phyloP scores from a whole-genome alignment of 768 basidiomycete genomes.

The Hericium alpestre region DNA sequence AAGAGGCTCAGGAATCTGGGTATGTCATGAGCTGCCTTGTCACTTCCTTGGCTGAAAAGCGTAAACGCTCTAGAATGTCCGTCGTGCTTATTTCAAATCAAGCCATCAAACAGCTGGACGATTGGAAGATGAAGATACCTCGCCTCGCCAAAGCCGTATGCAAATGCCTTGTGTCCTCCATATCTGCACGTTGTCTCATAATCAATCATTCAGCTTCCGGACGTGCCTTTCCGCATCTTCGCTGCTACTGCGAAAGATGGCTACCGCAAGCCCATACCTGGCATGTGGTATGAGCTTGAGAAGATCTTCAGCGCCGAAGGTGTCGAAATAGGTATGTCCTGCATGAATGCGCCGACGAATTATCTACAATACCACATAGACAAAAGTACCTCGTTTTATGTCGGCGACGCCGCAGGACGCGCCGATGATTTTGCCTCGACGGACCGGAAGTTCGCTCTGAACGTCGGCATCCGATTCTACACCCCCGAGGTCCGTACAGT shows the following conservation, averaged over 20 bases:
- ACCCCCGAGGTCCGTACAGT: conserved; percentile 68
- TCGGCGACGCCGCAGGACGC: conserved; percentile 87
- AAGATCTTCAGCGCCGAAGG: conserved; percentile 46
- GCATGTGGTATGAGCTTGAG: conserved; percentile 74
- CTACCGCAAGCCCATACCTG: conserved; percentile 79
- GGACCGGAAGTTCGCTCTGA: conserved; percentile 80
- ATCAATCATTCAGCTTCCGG: conserved; percentile 39
- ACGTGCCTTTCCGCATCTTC: conserved; percentile 66
- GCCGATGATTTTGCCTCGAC: conserved; percentile 66
- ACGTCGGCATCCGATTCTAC: conserved; percentile 59
- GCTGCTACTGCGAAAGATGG: conserved; percentile 68
- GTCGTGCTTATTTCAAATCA: conserved; percentile 82
- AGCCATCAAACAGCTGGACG: conserved; percentile 39
- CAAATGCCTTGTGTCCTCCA: no score
- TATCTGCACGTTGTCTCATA: no score
- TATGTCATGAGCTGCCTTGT: conserved; percentile 22
- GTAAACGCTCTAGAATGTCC: conserved; percentile 15
- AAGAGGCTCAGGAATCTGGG: conserved; percentile 50
- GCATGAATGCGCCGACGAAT: neutral
- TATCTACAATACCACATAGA: conserved; percentile 33
- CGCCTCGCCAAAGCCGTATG: conserved; percentile 51
- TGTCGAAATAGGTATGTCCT: conserved; percentile 49
- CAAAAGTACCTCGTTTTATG: conserved; percentile 55
- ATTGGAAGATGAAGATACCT: conserved; percentile 72
- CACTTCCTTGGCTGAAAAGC: no score